Evolutionary conservation across 352 stramenopile species (phyloP).

Genomic region (Lagenidium giganteum): DNA sequence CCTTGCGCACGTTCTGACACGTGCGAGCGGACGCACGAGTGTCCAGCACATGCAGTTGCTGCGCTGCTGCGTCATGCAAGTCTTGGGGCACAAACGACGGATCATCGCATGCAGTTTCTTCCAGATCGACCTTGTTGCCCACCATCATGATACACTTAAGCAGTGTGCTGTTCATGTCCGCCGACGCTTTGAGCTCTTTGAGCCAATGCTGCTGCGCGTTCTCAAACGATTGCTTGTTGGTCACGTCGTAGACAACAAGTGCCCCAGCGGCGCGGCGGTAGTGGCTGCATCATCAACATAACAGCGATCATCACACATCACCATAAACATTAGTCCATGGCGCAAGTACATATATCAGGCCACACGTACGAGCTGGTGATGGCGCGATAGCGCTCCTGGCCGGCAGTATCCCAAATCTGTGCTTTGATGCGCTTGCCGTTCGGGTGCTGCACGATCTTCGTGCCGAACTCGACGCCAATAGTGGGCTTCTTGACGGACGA

Average conservation of each 20-base stretch:
- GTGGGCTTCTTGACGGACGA: conserved; percentile 61
- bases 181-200: conserved; percentile 65
- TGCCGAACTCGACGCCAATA: conserved; percentile 81
- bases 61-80: conserved; percentile 34
- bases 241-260: conserved; percentile 77
- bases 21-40: conserved; percentile 70
- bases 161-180: conserved; percentile 56
- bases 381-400: conserved; percentile 74
- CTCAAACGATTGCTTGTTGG: conserved; percentile 50
- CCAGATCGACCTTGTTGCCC: conserved; percentile 76
- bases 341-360: neutral
- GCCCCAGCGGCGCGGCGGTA: conserved; percentile 70
- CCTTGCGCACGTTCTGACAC: conserved; percentile 49
- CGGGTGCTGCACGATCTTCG: conserved; percentile 64
- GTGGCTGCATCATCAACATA: conserved; percentile 24
- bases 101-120: conserved; percentile 1
- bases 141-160: conserved; percentile 69
- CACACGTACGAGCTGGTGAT: conserved; percentile 73
- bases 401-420: conserved; percentile 82
- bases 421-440: conserved; percentile 80
- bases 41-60: conserved; percentile 34
- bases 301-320: neutral
- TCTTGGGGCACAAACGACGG: conserved; percentile 24
- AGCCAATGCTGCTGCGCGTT: conserved; percentile 72
- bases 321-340: neutral